Evolutionary conservation across 371 early-diverging fungal genomes (phyloP).

Genomic region (Smittium culicis): DNA sequence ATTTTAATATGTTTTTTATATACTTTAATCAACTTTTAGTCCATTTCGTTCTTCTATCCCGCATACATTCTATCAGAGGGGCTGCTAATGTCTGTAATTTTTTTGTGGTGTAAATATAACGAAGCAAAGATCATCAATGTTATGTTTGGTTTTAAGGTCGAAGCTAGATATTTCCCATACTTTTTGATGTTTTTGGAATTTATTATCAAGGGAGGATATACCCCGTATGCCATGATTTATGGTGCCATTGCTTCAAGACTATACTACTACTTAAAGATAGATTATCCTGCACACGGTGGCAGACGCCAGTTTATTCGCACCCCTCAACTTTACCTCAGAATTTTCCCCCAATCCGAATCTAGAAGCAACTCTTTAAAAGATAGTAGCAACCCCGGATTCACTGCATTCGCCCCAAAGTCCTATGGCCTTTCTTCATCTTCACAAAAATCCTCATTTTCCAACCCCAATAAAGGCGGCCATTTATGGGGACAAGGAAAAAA

Average conservation of each 20-base stretch:
- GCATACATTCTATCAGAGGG: constrained; percentile 30
- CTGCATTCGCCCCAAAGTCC: neutral
- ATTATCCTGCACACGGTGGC: constrained; percentile 25
- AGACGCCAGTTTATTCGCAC: constrained; percentile 24
- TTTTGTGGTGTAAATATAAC: constrained; percentile 62
- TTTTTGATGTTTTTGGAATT: constrained; percentile 15
- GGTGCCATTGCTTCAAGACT: constrained; percentile 22
- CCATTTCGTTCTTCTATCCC: neutral
- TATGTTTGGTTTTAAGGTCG: constrained; percentile 69
- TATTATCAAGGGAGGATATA: constrained; percentile 10
- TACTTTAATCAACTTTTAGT: neutral
- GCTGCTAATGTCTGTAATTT: constrained; percentile 48
- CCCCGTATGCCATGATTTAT: constrained; percentile 20
- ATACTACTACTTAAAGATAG: constrained; percentile 27
- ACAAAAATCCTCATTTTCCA: neutral
- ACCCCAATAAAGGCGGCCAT: neutral
- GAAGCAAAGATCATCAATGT: constrained; percentile 50
- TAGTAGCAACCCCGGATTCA: neutral
- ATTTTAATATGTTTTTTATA: neutral
- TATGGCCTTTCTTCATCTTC: neutral
- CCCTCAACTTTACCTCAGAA: constrained; percentile 24
- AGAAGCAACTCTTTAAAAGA: neutral
- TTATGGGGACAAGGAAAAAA: constrained; percentile 11
- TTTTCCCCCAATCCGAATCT: constrained; percentile 15
- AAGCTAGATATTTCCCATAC: constrained; percentile 39